Percentiles rank a stretch among this genome's conserved stretches.
These are phyloP conservation scores for Syzygium grande DNA, from an alignment of 345 rosid species.

Conservation along the genomic window DNA sequence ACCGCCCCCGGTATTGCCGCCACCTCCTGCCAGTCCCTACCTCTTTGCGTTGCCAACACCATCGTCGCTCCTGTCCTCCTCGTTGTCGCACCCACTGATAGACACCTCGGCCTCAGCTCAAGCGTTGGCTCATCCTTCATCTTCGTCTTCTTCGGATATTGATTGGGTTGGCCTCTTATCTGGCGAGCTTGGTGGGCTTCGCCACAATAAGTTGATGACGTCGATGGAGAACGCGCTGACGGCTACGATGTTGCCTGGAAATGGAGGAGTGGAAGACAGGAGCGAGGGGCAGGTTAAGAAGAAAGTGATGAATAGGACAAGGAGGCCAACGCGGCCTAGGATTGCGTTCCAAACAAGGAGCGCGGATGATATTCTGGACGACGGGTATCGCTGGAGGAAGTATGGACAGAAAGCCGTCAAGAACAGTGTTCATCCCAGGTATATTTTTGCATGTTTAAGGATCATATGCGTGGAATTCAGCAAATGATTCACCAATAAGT, in stretches of 20 bases:
- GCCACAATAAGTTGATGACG: background rate
- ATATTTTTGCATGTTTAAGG: background rate
- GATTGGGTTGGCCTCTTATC: conserved; percentile 48
- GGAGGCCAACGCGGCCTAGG: conserved; percentile 33
- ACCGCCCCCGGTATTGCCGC: background rate
- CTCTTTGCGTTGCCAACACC: background rate
- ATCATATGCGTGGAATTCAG: background rate
- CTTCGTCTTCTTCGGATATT: conserved; percentile 14
- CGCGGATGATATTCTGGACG: conserved; percentile 59
- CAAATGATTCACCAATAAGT: background rate
- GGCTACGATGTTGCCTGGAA: conserved; percentile 8
- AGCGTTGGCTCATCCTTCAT: conserved; percentile 3
- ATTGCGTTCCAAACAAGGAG: conserved; percentile 66
- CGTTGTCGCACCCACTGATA: background rate
- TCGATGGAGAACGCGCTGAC: conserved; percentile 3
- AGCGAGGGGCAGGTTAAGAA: conserved; percentile 11
- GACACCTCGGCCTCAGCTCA: conserved; percentile 15
- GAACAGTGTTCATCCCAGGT: conserved; percentile 60
- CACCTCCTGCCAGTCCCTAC: conserved; percentile 1
- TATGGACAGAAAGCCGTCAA: conserved; percentile 66
- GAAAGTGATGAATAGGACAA: conserved; percentile 23
- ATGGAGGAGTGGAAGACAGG: conserved; percentile 10
- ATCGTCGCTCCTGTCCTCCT: background rate
- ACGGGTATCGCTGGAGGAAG: conserved; percentile 67
- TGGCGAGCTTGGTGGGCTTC: conserved; percentile 7